Base-by-base conservation (phyloP, 352 stramenopile species). In the Phytophthora gonapodyides region DNA sequence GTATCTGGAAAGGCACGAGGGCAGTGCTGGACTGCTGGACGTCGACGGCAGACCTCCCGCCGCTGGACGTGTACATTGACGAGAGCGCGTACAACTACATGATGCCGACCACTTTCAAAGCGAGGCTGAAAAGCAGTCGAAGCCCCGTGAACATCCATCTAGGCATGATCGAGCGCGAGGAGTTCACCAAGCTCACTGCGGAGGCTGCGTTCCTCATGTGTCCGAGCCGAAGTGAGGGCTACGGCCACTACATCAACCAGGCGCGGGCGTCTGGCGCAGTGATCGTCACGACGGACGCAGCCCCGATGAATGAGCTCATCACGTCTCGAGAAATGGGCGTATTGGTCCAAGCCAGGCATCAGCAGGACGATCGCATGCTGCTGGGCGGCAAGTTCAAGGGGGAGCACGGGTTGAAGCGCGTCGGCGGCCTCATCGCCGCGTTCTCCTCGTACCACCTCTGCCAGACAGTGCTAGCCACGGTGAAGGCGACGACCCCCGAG, bases 231-330 rank as follows among this genome's bases (percentile, higher is more conserved):
- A 78, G 74, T 64, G 80, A 89, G 66, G 80, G 80, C n/a, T 89
- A 84, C 49, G 80, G 78, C 33, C 78, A 88, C 63, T 88, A 88
- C 62, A 86, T 88, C 48, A 88, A 88, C 64, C 78, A 88, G 37
- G 78, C 74, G 30, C 67, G 76, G 0, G 78, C 78, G 5, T 65
- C 74, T 4, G 69, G 76, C 15, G 74, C 61, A 1, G 47, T 86
- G 7, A 65, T 88, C 17, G 35, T 88, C 33, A 75, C 78, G 1
- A 77, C 78, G 1, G 56, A 88, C 48, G 57, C 64, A 17, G 54
- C 72, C 12, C 79, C 79, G n/a, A 86, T 88, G 76, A 88, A 86
- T 48, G 78, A 88, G 49, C 54, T 88, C 19, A 55, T 87, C 17
- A 65, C 66, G n/a, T 66, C 64, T 5, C 24, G 34, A 16, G 74